Conservation (phyloP, 2,329 filamentous ascomycete species). For the Colletotrichum sp. region DNA sequence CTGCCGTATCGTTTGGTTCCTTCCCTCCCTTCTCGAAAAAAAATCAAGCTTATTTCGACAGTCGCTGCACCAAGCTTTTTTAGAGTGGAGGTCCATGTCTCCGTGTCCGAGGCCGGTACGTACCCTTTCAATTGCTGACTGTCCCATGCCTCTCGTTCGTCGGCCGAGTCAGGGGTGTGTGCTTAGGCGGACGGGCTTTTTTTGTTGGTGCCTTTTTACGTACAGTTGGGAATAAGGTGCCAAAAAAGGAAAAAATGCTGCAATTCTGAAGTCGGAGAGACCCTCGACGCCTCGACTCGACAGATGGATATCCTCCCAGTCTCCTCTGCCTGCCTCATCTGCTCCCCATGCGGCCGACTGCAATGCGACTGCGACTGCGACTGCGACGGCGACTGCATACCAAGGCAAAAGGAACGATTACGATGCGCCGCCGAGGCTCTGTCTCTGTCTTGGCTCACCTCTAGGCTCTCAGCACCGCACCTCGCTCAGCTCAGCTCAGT, state of each 20-base stretch:
- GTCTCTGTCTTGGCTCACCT: not conserved
- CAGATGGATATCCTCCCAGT: not conserved
- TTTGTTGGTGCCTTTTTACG: not conserved
- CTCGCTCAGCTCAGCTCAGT: not conserved
- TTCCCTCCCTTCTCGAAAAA: conserved; percentile 14
- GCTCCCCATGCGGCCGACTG: not conserved
- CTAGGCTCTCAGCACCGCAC: not conserved
- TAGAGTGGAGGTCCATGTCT: conserved; percentile 12
- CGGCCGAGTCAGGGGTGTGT: not conserved
- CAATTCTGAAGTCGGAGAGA: not conserved
- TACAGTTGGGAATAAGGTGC: not conserved
- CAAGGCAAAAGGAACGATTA: not conserved
- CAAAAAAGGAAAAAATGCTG: not conserved
- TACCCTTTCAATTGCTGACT: not conserved
- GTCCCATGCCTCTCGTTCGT: not conserved
- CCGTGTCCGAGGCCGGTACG: not conserved
- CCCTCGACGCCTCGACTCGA: not conserved
- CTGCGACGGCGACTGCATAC: not conserved
- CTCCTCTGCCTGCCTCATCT: not conserved
- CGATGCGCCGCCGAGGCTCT: not conserved
- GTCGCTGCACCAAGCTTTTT: conserved; percentile 21
- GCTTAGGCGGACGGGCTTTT: not conserved
- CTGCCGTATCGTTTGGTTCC: not conserved
- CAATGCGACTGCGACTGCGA: not conserved
- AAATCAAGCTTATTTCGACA: conserved; percentile 24